A percentile compares a stretch with the other conserved stretches of the same genome.
Evolutionary conservation across 208 protist genomes (phyloP).

Genomic region (Leishmania tarentolae): DNA sequence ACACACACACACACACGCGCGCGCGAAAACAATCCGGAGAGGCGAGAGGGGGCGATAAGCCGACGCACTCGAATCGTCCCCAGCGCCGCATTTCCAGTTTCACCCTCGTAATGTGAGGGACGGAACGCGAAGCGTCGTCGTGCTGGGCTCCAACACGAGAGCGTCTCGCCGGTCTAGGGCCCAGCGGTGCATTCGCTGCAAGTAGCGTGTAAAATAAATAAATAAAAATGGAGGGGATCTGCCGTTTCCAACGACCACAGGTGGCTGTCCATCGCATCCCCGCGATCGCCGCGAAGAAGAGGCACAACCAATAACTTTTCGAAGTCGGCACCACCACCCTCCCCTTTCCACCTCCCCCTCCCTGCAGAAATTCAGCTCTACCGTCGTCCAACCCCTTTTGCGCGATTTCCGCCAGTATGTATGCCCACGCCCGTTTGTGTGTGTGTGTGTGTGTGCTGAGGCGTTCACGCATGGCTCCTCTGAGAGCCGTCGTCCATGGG

Average conservation of each 20-base stretch:
- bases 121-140: not conserved
- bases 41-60: not conserved
- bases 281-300: not conserved
- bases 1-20: not conserved
- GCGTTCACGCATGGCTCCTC: not conserved
- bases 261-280: not conserved
- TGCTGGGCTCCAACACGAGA: not conserved
- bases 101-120: not conserved
- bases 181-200: no score
- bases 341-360: not conserved
- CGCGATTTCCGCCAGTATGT: not conserved
- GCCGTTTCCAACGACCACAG: not conserved
- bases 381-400: not conserved
- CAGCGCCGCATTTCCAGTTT: not conserved
- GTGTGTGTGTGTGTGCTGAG: not conserved
- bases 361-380: not conserved
- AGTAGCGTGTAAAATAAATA: not conserved
- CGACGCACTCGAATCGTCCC: not conserved
- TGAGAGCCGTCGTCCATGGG: not conserved
- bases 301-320: not conserved
- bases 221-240: not conserved
- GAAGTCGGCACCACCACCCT: not conserved
- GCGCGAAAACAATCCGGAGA: not conserved
- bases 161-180: not conserved
- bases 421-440: not conserved